Percentiles rank a stretch among this genome's conserved stretches.
These are phyloP conservation scores for Amanita molliuscula DNA, from an alignment of 768 basidiomycete genomes.

Conservation along the genomic window DNA sequence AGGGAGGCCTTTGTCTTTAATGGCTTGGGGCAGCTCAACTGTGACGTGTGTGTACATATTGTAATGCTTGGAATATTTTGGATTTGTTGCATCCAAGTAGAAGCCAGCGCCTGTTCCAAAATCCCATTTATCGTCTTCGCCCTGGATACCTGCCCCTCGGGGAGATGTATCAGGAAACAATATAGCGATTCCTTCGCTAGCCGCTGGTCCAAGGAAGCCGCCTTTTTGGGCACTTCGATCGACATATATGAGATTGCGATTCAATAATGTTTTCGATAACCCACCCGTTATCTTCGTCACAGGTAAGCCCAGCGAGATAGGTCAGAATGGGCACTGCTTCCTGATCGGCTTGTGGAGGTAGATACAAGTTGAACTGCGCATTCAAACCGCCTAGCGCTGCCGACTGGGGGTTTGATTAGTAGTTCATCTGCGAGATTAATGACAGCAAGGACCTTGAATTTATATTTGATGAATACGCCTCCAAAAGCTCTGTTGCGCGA, in stretches of 20 bases:
- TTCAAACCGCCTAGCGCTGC: constrained; percentile 54
- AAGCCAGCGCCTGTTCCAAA: constrained; percentile 96
- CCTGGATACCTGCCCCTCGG: constrained; percentile 78
- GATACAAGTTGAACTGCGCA: constrained; percentile 82
- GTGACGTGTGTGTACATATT: constrained; percentile 86
- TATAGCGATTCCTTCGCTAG: constrained; percentile 78
- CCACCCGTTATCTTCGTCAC: constrained; percentile 90
- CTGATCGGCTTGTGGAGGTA: constrained; percentile 51
- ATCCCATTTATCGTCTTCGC: constrained; percentile 78
- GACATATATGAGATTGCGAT: neutral
- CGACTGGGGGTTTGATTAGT: constrained; percentile 37
- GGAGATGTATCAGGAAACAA: constrained; percentile 96
- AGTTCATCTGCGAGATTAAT: neutral
- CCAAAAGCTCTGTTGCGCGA: constrained; percentile 73
- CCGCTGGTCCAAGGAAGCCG: constrained; percentile 79
- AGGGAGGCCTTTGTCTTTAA: constrained; percentile 65
- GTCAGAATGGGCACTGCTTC: constrained; percentile 57
- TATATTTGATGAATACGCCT: constrained; percentile 80
- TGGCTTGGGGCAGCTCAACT: constrained; percentile 71
- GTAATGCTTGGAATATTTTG: constrained; percentile 64
- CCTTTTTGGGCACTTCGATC: constrained; percentile 77
- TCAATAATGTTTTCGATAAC: constrained; percentile 10
- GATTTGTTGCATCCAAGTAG: constrained; percentile 84
- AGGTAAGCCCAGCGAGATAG: constrained; percentile 84
- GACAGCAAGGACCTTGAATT: constrained; percentile 47